Percentiles rank a stretch among this genome's conserved stretches.
Evolutionary conservation across 2,329 filamentous ascomycete species (phyloP).

Genomic region (Pseudogymnoascus sp.): DNA sequence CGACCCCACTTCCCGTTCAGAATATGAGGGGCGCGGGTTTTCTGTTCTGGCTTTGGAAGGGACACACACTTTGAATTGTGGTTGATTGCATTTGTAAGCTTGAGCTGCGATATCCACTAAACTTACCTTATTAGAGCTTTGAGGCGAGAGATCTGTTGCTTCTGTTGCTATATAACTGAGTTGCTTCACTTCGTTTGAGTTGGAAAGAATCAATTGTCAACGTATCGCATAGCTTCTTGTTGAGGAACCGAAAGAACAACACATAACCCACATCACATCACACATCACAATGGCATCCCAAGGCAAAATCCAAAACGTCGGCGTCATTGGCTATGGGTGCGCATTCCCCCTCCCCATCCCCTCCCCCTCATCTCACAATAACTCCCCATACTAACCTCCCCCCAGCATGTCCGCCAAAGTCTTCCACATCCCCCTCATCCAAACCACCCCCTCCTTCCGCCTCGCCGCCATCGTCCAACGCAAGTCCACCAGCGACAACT

Average conservation of each 20-base stretch:
- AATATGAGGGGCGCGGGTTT: neutral
- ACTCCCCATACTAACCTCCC: slow-evolving; percentile 10
- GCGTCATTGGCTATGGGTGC: slow-evolving; percentile 47
- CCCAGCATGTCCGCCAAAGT: slow-evolving; percentile 56
- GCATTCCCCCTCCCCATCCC: slow-evolving; percentile 7
- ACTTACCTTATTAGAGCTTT: neutral
- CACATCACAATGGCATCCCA: slow-evolving; percentile 17
- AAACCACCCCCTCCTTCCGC: slow-evolving; percentile 51
- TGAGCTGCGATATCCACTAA: neutral
- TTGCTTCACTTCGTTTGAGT: neutral
- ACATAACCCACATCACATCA: neutral
- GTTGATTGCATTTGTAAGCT: neutral
- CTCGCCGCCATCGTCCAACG: slow-evolving; percentile 72
- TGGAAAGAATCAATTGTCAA: neutral
- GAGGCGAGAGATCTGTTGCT: neutral
- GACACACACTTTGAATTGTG: too few species aligned
- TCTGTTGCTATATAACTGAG: neutral
- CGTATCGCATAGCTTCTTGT: neutral
- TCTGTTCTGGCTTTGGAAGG: neutral
- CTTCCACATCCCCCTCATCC: slow-evolving; percentile 77
- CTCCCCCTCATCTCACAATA: too few species aligned
- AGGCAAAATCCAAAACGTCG: slow-evolving; percentile 43
- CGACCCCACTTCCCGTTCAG: neutral
- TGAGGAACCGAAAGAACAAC: neutral
- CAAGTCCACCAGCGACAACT: slow-evolving; percentile 52